Base-by-base conservation (phyloP, 371 early-diverging fungal genomes). In the Dichotomocladium elegans region DNA sequence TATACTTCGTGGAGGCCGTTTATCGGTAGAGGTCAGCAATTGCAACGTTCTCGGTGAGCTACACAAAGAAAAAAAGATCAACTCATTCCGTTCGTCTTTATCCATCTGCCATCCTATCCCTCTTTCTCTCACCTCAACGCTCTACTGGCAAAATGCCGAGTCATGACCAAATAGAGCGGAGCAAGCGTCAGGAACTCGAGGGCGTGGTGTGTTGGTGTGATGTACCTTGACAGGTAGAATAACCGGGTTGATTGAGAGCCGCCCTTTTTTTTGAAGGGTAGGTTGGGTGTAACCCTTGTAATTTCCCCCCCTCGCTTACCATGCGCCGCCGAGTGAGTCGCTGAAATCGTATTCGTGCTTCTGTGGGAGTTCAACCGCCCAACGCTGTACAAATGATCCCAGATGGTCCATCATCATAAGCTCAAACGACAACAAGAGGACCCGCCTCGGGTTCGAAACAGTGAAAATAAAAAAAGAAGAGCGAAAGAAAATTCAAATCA, bases 151-250 rank as follows among this genome's bases (percentile, higher is more conserved):
- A 76, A 81, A 44, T 61, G 70, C 19, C 35, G 44, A 11, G 67
- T 64, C 27, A 72, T 61, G 14, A 17, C 48, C 8, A 80, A 21
- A 53, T 74, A 80, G 22, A 80, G 35, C 1, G 62, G 61, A n/a
- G 72, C 79, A 35, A 71, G 57, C 21, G 66, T 64, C 15, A 80
- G 26, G 41, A 82, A 74, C 44, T 82, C 83, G 27, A 78, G 51
- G 2, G 64, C 78, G 42, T 82, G 83, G 21, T 76, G 77, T 33
- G 66, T 61, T 19, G 82, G 82, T 25, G 79, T 74, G n/a, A 82
- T 63, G 49, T 74, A 81, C 81, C 81, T 78, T 41, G 12, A 25
- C 29, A 12, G n/a, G n/a, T n/a, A n/a, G n/a, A n/a, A n/a, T n/a
- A n/a, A n/a, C n/a, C n/a, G n/a, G n/a, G n/a, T n/a, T n/a, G n/a